Conservation (phyloP, 306 rosid genomes). For the Abrus precatorius region DNA sequence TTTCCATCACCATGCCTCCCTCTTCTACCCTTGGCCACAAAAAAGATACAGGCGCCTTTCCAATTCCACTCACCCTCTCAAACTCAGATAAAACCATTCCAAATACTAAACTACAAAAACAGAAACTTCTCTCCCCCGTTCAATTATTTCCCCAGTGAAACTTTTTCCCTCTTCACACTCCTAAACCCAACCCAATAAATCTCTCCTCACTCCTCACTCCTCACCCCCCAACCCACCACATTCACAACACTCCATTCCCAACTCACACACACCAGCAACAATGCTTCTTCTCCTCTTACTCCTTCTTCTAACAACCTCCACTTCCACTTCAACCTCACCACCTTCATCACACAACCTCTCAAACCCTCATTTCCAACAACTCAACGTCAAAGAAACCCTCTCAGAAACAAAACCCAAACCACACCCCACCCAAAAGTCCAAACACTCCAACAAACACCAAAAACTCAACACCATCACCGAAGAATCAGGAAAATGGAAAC, state of each 20-base stretch:
- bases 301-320: slow-evolving; percentile 39
- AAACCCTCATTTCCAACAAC: slow-evolving; percentile 55
- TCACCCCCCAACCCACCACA: slow-evolving; percentile 51
- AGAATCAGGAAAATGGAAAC: slow-evolving; percentile 54
- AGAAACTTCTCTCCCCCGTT: slow-evolving; percentile 39
- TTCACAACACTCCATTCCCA: slow-evolving; percentile 30
- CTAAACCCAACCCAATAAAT: slow-evolving; percentile 56
- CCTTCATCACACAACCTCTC: slow-evolving; percentile 38
- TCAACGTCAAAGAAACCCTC: slow-evolving; percentile 48
- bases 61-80: slow-evolving; percentile 33
- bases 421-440: slow-evolving; percentile 12
- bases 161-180: slow-evolving; percentile 34
- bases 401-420: slow-evolving; percentile 36
- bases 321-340: slow-evolving; percentile 33
- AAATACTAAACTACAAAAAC: slow-evolving; percentile 52
- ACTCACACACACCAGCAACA: slow-evolving; percentile 25
- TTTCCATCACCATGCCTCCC: slow-evolving; percentile 47
- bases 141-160: slow-evolving; percentile 56
- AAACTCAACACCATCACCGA: neutral
- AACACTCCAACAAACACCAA: slow-evolving; percentile 12
- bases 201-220: slow-evolving; percentile 34
- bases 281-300: slow-evolving; percentile 20
- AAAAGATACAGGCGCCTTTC: slow-evolving; percentile 28
- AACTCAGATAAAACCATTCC: slow-evolving; percentile 22
- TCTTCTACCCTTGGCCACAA: neutral